A percentile compares a stretch with the other conserved stretches of the same genome.
Evolutionary conservation across 2,329 filamentous ascomycete species (phyloP).

Genomic region (Sphaerulina vaccinii): DNA sequence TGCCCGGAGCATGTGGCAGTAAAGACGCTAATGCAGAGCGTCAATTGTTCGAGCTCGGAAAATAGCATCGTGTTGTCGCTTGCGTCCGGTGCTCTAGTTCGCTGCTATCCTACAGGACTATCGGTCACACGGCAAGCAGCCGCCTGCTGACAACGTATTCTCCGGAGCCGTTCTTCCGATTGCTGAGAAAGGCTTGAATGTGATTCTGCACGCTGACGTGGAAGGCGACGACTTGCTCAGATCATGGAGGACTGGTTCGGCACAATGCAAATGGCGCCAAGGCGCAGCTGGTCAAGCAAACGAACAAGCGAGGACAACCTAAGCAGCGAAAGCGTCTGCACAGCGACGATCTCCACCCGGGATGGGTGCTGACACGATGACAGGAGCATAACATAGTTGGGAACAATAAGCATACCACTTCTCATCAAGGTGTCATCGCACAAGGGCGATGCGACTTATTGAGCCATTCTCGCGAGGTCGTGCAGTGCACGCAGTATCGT

Average conservation of each 20-base stretch:
- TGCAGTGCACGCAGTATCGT: slow-evolving; percentile 8
- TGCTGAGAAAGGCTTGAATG: background rate
- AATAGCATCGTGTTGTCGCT: slow-evolving; percentile 9
- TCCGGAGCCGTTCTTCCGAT: slow-evolving; percentile 6
- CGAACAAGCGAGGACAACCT: background rate
- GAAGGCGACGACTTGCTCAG: slow-evolving; percentile 6
- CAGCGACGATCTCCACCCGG: background rate
- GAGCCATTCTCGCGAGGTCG: slow-evolving; percentile 3
- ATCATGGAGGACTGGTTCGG: slow-evolving; percentile 1
- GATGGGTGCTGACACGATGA: slow-evolving; percentile 4
- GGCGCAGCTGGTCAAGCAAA: slow-evolving; percentile 2
- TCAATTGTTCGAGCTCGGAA: slow-evolving; percentile 12
- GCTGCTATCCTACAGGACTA: slow-evolving; percentile 7
- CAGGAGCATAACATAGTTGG: slow-evolving; percentile 2
- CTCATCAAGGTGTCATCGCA: background rate
- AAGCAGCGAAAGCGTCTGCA: background rate
- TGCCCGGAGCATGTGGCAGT: slow-evolving; percentile 9
- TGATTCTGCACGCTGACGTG: slow-evolving; percentile 12
- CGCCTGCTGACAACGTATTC: slow-evolving; percentile 8
- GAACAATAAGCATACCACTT: slow-evolving; percentile 9
- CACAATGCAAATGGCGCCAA: background rate
- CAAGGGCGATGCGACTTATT: slow-evolving; percentile 2
- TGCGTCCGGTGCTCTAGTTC: background rate
- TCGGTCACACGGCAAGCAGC: slow-evolving; percentile 2
- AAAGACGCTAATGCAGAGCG: slow-evolving; percentile 17